Evolutionary conservation across 345 rosid species (phyloP).

Genomic region (Boechera retrofracta): DNA sequence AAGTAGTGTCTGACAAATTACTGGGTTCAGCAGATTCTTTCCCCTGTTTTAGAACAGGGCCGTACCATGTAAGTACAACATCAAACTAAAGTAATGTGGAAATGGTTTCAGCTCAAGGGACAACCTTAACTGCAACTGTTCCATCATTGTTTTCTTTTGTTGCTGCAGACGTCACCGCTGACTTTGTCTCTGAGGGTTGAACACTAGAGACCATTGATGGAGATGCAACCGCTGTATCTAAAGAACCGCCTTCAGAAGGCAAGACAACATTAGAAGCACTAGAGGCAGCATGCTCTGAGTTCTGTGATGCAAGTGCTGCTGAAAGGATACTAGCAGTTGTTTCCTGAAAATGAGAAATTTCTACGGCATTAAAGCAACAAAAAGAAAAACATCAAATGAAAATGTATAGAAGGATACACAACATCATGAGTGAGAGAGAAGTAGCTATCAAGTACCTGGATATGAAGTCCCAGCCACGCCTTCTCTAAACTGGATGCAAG

Average conservation of each 20-base stretch:
- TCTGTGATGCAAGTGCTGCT: slow-evolving; percentile 73
- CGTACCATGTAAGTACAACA: slow-evolving; percentile 32
- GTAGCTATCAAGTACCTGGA: slow-evolving; percentile 60
- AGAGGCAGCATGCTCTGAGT: slow-evolving; percentile 56
- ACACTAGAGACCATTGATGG: slow-evolving; percentile 39
- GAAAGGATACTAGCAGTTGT: slow-evolving; percentile 74
- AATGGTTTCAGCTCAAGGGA: slow-evolving; percentile 1
- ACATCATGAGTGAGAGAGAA: slow-evolving; percentile 12
- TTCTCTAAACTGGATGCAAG: slow-evolving; percentile 76
- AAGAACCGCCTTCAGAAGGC: slow-evolving; percentile 54
- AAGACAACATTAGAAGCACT: slow-evolving; percentile 46
- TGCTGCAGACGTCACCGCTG: slow-evolving; percentile 45
- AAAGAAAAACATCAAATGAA: neutral
- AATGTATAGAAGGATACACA: slow-evolving; percentile 3
- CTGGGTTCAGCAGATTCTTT: slow-evolving; percentile 41
- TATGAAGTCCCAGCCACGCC: slow-evolving; percentile 83
- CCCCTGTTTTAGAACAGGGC: slow-evolving; percentile 33
- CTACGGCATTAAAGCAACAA: slow-evolving; percentile 8
- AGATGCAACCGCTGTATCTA: slow-evolving; percentile 49
- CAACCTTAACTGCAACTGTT: slow-evolving; percentile 51
- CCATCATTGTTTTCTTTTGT: slow-evolving; percentile 38
- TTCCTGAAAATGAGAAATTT: slow-evolving; percentile 56
- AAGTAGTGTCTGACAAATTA: slow-evolving; percentile 24
- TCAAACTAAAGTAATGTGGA: slow-evolving; percentile 25
- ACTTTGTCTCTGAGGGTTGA: slow-evolving; percentile 47